phyloP scores from a whole-genome alignment of 306 rosid genomes.

The Neltuma alba region DNA sequence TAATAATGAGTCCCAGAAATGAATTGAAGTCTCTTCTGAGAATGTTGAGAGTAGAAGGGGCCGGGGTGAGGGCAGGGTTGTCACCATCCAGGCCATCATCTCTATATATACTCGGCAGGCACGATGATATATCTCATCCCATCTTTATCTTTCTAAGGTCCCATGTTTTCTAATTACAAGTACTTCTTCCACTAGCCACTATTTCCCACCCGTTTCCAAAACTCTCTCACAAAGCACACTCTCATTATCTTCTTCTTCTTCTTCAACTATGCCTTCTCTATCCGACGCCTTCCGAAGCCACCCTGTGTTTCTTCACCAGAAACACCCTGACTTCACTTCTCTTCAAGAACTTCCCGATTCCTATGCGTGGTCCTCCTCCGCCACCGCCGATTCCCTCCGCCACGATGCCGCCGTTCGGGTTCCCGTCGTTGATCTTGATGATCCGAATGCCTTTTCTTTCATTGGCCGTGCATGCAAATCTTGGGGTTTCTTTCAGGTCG shows the following conservation, averaged over 20 bases:
- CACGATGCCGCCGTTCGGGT: constrained; percentile 27
- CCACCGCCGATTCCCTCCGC: not conserved
- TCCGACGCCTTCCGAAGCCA: constrained; percentile 66
- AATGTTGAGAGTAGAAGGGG: not conserved
- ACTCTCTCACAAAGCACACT: not conserved
- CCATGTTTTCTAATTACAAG: constrained; percentile 39
- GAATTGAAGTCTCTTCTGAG: not conserved
- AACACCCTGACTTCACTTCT: constrained; percentile 67
- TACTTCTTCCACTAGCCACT: constrained; percentile 23
- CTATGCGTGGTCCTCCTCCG: constrained; percentile 59
- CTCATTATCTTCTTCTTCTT: not conserved
- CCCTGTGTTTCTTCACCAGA: constrained; percentile 59
- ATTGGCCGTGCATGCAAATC: constrained; percentile 75
- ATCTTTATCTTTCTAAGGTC: constrained; percentile 34
- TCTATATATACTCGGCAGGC: constrained; percentile 61
- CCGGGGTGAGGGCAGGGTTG: constrained; percentile 42
- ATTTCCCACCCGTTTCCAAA: constrained; percentile 7
- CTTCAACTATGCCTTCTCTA: constrained; percentile 68
- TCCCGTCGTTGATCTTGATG: constrained; percentile 68
- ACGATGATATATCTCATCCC: constrained; percentile 47
- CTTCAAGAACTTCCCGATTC: constrained; percentile 77
- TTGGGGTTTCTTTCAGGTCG: constrained; percentile 88
- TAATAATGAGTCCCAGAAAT: not conserved
- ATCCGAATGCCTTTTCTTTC: constrained; percentile 60
- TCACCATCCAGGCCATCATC: constrained; percentile 49